Conservation (phyloP, 202 grass and related monocot species). For the Saccharum hybrid region DNA sequence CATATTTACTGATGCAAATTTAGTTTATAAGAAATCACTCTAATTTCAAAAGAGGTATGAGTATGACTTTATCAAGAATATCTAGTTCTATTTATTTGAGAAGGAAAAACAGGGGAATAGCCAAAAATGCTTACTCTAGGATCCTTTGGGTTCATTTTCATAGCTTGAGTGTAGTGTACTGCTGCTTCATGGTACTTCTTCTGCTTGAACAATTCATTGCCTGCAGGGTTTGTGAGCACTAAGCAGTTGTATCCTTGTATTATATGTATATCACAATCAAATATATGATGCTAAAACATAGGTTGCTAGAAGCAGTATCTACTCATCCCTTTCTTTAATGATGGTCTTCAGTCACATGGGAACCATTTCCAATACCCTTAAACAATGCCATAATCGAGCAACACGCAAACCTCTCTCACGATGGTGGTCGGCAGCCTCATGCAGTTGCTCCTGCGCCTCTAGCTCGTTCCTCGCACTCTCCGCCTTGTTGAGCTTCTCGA, state of each 20-base stretch:
- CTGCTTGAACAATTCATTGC: conserved; percentile 58
- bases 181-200: conserved; percentile 60
- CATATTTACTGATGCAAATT: background rate
- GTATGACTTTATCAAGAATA: no score
- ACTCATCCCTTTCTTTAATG: background rate
- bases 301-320: conserved; percentile 7
- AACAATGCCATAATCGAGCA: conserved; percentile 1
- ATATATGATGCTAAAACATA: conserved; percentile 27
- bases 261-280: background rate
- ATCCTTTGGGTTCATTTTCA: conserved; percentile 55
- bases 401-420: conserved; percentile 50
- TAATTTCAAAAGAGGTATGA: background rate
- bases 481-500: conserved; percentile 49
- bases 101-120: background rate
- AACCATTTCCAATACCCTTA: conserved; percentile 13
- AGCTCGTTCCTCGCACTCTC: conserved; percentile 45
- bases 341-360: background rate
- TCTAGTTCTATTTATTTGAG: background rate
- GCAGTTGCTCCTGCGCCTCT: conserved; percentile 56
- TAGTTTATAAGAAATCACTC: background rate
- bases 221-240: conserved; percentile 36
- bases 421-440: conserved; percentile 52
- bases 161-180: conserved; percentile 54
- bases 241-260: background rate
- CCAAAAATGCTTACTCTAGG: conserved; percentile 45